Evolutionary conservation across 345 rosid genomes (phyloP), one percentile per base, ranked within the genome.

Genomic region (Eucalyptus sp.): DNA sequence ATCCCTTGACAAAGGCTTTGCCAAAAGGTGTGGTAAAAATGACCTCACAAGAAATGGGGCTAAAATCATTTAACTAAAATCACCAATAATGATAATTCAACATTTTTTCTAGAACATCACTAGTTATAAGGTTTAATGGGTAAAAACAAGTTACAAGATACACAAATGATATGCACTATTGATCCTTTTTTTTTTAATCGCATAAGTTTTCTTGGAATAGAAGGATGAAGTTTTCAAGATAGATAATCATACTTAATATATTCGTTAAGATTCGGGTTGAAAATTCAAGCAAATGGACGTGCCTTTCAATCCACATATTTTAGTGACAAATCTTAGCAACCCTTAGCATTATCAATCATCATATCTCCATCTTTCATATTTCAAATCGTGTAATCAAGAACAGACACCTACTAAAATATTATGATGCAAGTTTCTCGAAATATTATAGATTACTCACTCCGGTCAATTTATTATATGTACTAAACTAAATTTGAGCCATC

Each of bases 31-130:
- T 18, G 56, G 24, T 52, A 52, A 52, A 52, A 52, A 52, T 52
- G 24, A 52, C 10, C 10, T 7, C 56, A 52, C 2, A 52, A 18
- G 24, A 52, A 52, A 52, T 52, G 1, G 2, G 1, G 56, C 56
- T 52, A 0, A 52, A 52, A 52, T 3, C 56, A 2, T 52, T 52
- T 17, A 52, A 52, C 24, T 52, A 52, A 52, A 52, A 52, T 52
- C 24, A 52, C 9, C 2, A 7, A 4, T 52, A 18, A 52, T 52
- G 9, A 22, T 7, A 16, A 3, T 22, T 1, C 3, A 3, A 17
- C 0, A 7, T 52, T 51, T 46, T 46, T 46, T 52, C 24, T 18
- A 52, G 0, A 52, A 52, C 1, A 52, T 52, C 24, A 52, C 1
- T 52, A 52, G 1, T 52, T 18, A 18, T 1, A 52, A 18, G 10